Evolutionary conservation across 2,329 filamentous ascomycete species (phyloP).

Genomic region (Talaromyces amestolkiae): DNA sequence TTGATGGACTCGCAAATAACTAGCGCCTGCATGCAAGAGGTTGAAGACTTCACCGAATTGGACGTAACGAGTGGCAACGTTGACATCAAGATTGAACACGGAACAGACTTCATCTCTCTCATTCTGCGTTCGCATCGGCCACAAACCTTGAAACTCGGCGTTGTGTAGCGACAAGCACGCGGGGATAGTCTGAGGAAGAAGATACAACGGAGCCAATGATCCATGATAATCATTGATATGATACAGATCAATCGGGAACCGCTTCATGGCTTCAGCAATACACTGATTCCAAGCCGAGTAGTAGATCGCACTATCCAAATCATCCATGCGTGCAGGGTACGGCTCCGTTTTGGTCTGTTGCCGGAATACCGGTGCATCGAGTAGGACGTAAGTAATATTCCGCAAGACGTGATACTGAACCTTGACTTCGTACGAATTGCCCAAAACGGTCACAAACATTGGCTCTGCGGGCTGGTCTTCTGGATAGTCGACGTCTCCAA

Average conservation of each 20-base stretch:
- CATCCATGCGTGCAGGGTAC: conserved; percentile 67
- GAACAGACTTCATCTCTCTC: conserved; percentile 63
- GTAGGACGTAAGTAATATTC: conserved; percentile 67
- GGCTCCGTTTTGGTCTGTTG: conserved; percentile 62
- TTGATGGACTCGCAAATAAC: conserved; percentile 65
- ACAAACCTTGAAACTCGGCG: conserved; percentile 67
- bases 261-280: conserved; percentile 61
- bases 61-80: conserved; percentile 60
- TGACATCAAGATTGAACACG: conserved; percentile 61
- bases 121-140: conserved; percentile 63
- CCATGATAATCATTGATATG: conserved; percentile 68
- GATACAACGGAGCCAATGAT: conserved; percentile 61
- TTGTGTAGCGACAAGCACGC: conserved; percentile 66
- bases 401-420: conserved; percentile 63
- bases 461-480: conserved; percentile 58
- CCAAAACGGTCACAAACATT: conserved; percentile 62
- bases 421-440: conserved; percentile 58
- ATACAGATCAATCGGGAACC: conserved; percentile 64
- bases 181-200: conserved; percentile 62
- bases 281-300: conserved; percentile 71
- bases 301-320: conserved; percentile 65
- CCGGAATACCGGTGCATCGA: conserved; percentile 66
- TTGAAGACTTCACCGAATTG: conserved; percentile 70
- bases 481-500: conserved; percentile 64
- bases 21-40: conserved; percentile 64